phyloP scores from a whole-genome alignment of 2,329 filamentous ascomycete species.

The Pseudogymnoascus sp. region DNA sequence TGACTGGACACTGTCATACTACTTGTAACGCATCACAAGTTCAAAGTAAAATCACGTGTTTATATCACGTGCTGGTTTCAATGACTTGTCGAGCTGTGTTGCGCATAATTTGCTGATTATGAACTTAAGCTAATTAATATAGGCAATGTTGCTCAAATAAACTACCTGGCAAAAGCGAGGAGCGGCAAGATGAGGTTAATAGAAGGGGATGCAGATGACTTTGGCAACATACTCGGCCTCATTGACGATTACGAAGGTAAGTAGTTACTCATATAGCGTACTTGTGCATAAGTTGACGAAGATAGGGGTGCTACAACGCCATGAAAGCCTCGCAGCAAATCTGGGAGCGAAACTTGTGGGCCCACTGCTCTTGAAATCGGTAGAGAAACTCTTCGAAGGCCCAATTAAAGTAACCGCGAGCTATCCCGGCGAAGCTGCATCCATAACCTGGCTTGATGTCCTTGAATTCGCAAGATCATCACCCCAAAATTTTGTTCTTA shows the following conservation, averaged over 20 bases:
- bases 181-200: constrained; percentile 41
- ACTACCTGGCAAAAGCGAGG: constrained; percentile 42
- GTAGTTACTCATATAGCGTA: constrained; percentile 9
- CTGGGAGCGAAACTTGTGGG: constrained; percentile 76
- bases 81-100: background rate
- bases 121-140: background rate
- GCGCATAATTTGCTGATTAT: background rate
- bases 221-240: constrained; percentile 63
- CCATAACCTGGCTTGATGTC: constrained; percentile 75
- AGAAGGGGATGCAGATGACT: constrained; percentile 53
- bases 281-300: constrained; percentile 12
- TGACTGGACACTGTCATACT: background rate
- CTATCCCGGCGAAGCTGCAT: constrained; percentile 49
- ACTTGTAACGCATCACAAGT: background rate
- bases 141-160: constrained; percentile 37
- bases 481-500: constrained; percentile 67
- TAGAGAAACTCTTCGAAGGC: constrained; percentile 79
- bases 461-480: constrained; percentile 77
- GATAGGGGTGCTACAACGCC: constrained; percentile 66
- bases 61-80: background rate
- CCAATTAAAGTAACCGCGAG: constrained; percentile 47
- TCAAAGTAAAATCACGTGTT: background rate
- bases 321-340: constrained; percentile 80
- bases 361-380: constrained; percentile 74
- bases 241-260: constrained; percentile 69